These are phyloP conservation scores for Helotiales sp. DNA, from an alignment of 2,329 filamentous ascomycete genomes.

Conservation along the genomic window DNA sequence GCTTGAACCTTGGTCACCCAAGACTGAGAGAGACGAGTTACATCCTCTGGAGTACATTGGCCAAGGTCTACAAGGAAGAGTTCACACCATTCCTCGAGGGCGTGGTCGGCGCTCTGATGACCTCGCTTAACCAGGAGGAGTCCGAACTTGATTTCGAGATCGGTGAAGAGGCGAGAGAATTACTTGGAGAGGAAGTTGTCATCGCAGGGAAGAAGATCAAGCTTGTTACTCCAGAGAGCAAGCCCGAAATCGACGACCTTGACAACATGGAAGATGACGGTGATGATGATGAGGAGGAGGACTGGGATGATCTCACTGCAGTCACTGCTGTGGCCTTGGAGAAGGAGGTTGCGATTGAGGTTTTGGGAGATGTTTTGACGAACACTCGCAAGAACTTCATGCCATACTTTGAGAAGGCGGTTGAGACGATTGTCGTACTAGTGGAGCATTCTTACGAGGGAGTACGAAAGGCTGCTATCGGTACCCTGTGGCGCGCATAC, in stretches of 20 bases:
- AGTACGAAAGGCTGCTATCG: slow-evolving; percentile 87
- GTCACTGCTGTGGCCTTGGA: slow-evolving; percentile 90
- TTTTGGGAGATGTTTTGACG: slow-evolving; percentile 89
- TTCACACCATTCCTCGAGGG: slow-evolving; percentile 80
- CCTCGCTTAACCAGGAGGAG: slow-evolving; percentile 88
- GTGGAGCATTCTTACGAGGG: slow-evolving; percentile 91
- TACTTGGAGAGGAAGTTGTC: slow-evolving; percentile 76
- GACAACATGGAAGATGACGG: slow-evolving; percentile 69
- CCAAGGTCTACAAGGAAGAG: slow-evolving; percentile 88
- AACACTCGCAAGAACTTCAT: slow-evolving; percentile 81
- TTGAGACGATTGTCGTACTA: slow-evolving; percentile 80
- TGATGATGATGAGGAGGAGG: slow-evolving; percentile 78
- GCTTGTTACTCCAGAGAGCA: slow-evolving; percentile 62
- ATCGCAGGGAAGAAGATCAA: slow-evolving; percentile 86
- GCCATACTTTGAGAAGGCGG: slow-evolving; percentile 86
- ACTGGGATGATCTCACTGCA: slow-evolving; percentile 82
- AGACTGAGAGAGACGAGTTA: slow-evolving; percentile 95
- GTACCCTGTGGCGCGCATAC: slow-evolving; percentile 92
- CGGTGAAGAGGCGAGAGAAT: slow-evolving; percentile 73
- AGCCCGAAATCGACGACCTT: slow-evolving; percentile 64
- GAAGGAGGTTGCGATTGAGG: slow-evolving; percentile 96
- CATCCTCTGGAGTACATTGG: slow-evolving; percentile 93
- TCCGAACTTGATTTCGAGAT: slow-evolving; percentile 78
- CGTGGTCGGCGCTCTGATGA: slow-evolving; percentile 79
- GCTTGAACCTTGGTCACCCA: slow-evolving; percentile 84